Conservation (phyloP, 495 filamentous ascomycete species). For the Physcia stellaris region DNA sequence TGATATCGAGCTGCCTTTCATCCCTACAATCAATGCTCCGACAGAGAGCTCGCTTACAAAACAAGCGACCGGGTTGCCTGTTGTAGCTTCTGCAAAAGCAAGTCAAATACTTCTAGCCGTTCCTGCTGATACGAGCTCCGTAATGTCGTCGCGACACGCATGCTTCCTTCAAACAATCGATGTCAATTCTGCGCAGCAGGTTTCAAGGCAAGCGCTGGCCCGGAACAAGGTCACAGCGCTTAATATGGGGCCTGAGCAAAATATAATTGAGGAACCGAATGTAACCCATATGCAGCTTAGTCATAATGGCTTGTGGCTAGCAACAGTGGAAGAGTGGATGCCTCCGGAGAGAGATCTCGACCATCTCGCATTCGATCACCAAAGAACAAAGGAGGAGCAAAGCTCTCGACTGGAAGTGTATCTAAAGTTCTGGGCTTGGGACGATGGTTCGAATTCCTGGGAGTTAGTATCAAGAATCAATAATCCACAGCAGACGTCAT, state of each 20-base stretch:
- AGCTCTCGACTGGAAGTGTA: slow-evolving; percentile 48
- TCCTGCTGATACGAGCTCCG: slow-evolving; percentile 30
- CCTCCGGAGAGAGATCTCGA: slow-evolving; percentile 53
- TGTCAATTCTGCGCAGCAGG: slow-evolving; percentile 51
- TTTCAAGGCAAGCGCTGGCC: slow-evolving; percentile 74
- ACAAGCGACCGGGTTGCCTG: slow-evolving; percentile 15
- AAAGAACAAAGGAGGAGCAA: slow-evolving; percentile 27
- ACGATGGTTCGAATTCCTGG: slow-evolving; percentile 44
- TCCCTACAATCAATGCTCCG: slow-evolving; percentile 8
- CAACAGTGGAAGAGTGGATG: slow-evolving; percentile 80
- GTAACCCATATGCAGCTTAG: slow-evolving; percentile 60
- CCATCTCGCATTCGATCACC: slow-evolving; percentile 28
- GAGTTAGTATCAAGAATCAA: slow-evolving; percentile 71
- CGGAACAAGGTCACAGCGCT: slow-evolving; percentile 74
- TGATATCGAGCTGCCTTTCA: slow-evolving; percentile 5
- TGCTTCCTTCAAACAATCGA: slow-evolving; percentile 75
- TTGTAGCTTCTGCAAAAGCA: slow-evolving; percentile 41
- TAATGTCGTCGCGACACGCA: slow-evolving; percentile 23
- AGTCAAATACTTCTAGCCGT: slow-evolving; percentile 50
- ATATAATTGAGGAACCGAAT: slow-evolving; percentile 56
- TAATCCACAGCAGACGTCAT: slow-evolving; percentile 47
- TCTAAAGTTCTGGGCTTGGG: slow-evolving; percentile 85
- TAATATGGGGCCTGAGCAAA: slow-evolving; percentile 55
- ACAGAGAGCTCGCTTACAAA: not conserved
- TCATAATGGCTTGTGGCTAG: slow-evolving; percentile 76